phyloP scores from a whole-genome alignment of 495 filamentous ascomycete genomes.

The Daldinia loculata region DNA sequence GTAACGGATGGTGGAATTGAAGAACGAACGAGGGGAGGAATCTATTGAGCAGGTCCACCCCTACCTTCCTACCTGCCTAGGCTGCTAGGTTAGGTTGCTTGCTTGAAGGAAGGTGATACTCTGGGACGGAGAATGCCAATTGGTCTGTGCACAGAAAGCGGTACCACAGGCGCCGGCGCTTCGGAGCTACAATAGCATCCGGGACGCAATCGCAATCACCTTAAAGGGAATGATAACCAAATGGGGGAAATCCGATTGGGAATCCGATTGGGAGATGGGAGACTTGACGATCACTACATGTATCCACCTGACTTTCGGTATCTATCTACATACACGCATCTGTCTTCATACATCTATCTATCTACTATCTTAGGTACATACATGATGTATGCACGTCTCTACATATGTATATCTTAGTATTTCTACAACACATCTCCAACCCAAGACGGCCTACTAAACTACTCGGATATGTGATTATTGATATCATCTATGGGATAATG shows the following conservation, averaged over 20 bases:
- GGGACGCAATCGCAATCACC: conserved; percentile 2
- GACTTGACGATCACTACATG: neutral
- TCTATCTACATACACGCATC: neutral
- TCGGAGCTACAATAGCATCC: conserved; percentile 37
- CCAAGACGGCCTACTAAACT: neutral
- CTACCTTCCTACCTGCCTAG: neutral
- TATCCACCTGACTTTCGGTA: neutral
- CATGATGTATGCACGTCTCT: neutral
- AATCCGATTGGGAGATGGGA: conserved; percentile 4
- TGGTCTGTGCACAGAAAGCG: conserved; percentile 18
- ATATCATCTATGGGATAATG: neutral
- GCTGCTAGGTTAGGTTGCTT: neutral
- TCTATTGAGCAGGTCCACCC: neutral
- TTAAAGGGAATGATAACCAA: neutral
- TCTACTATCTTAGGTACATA: too few species aligned
- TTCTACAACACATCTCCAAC: neutral
- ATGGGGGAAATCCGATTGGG: neutral
- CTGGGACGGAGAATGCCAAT: neutral
- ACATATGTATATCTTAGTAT: neutral
- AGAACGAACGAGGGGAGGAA: conserved; percentile 8
- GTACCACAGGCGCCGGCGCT: conserved; percentile 14
- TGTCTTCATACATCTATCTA: neutral
- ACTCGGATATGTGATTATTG: neutral
- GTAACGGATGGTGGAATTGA: conserved; percentile 19
- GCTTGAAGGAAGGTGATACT: neutral